phyloP scores from a whole-genome alignment of 2,329 filamentous ascomycete species.

The Tolypocladium tropicale region DNA sequence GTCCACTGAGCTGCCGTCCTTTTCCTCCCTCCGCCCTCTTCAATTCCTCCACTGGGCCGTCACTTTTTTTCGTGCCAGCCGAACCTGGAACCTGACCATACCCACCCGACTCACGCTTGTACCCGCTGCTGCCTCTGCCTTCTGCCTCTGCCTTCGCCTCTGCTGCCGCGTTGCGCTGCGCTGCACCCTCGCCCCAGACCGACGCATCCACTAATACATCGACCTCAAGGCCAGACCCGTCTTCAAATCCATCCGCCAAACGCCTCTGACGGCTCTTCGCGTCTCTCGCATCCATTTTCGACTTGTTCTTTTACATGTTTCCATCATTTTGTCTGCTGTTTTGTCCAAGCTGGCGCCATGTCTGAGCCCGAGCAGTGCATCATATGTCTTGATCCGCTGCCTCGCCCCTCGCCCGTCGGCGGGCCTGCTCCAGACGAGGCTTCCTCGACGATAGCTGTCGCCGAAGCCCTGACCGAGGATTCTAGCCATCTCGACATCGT shows the following conservation, averaged over 20 bases:
- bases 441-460: slow-evolving; percentile 5
- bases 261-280: neutral
- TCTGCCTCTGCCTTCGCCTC: neutral
- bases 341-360: slow-evolving; percentile 33
- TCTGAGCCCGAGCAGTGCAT: slow-evolving; percentile 56
- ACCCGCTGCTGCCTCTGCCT: neutral
- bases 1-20: slow-evolving; percentile 10
- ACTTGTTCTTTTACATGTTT: slow-evolving; percentile 34
- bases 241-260: slow-evolving; percentile 5
- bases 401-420: slow-evolving; percentile 21
- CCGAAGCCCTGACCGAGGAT: slow-evolving; percentile 13
- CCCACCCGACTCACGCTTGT: neutral
- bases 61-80: neutral
- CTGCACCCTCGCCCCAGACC: slow-evolving; percentile 3
- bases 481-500: slow-evolving; percentile 33
- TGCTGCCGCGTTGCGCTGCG: neutral
- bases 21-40: slow-evolving; percentile 12
- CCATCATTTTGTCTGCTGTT: slow-evolving; percentile 24
- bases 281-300: neutral
- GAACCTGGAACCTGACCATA: neutral
- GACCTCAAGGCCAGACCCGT: slow-evolving; percentile 7
- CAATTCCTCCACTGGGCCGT: slow-evolving; percentile 9
- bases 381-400: slow-evolving; percentile 55
- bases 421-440: slow-evolving; percentile 8
- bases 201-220: slow-evolving; percentile 21